Evolutionary conservation across 345 rosid species (phyloP), one percentile per base, ranked within the genome.

Genomic region (rapeseed (Brassica napus)): DNA sequence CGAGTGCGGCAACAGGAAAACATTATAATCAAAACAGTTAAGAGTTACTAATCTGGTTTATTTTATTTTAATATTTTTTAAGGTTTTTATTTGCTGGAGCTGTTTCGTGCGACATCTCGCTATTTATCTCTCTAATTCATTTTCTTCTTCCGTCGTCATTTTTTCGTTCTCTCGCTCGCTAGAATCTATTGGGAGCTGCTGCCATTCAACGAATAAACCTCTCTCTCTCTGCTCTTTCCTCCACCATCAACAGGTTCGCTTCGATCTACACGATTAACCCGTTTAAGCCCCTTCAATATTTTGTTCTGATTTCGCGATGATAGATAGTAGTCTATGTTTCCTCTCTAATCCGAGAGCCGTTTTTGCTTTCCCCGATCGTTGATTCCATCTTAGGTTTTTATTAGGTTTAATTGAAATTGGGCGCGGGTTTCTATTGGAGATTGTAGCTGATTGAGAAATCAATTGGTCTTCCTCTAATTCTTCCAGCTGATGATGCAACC

Each of bases 131-230:
- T 81, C 74, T 79, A 81, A 78, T 84, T 82, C 84, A 82, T 7
- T 18, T 18, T 18, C 21, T 18, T 16, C 9, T 18, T 64, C 83
- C 54, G 54, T 47, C 54, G 54, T 74, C 74, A 85, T 79, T 23
- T 4, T 65, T 23, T 39, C 30, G 21, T 75, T 81, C n/a, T 42
- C 15, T 47, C 54, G 54, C 54, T 66, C 76, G 68, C 85, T 71
- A 83, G 84, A 89, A 84, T 88, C 90, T 84, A 39, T 71, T 6
- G 71, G 16, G 82, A 83, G 76, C 87, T 2, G 42, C 42, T 83
- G 80, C 84, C 84, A 67, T 62, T 47, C 54, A 47, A 47, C 15
- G 44, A 74, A 78, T 84, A 79, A 71, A 70, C 77, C 69, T 79
- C 54, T 30, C 44, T 85, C 77, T 79, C 73, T 75, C 64, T 82